These are phyloP conservation scores for Diaporthe aspalathi DNA, from an alignment of 2,329 filamentous ascomycete genomes.

Conservation along the genomic window DNA sequence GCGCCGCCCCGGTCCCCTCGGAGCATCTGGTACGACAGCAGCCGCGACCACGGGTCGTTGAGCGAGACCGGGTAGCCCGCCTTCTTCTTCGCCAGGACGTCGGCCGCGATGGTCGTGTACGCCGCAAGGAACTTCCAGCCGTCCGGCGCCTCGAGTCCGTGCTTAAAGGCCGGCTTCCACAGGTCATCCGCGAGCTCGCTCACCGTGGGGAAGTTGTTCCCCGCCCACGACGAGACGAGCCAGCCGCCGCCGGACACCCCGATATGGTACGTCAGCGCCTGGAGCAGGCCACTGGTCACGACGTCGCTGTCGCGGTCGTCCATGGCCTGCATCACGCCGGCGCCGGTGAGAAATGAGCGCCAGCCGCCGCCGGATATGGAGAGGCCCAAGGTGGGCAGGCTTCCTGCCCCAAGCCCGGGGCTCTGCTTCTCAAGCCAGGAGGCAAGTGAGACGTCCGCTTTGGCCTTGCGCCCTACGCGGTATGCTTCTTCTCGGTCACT, in stretches of 20 bases:
- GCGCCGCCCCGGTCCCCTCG: conserved; percentile 1
- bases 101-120: conserved; percentile 5
- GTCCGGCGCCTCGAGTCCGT: conserved; percentile 13
- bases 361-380: conserved; percentile 29
- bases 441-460: conserved; percentile 3
- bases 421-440: conserved; percentile 24
- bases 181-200: neutral
- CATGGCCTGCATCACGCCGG: conserved; percentile 28
- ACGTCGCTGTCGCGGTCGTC: conserved; percentile 8
- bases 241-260: conserved; percentile 30
- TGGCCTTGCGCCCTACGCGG: conserved; percentile 4
- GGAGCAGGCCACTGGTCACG: conserved; percentile 16
- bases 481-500: conserved; percentile 24
- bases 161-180: conserved; percentile 1
- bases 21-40: conserved; percentile 32
- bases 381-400: conserved; percentile 16
- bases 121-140: conserved; percentile 13
- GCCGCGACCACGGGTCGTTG: conserved; percentile 5
- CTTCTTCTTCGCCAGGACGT: neutral
- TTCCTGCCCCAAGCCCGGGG: neutral
- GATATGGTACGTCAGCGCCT: conserved; percentile 25
- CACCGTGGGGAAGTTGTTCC: conserved; percentile 28
- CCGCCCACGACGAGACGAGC: conserved; percentile 17
- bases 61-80: conserved; percentile 22
- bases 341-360: conserved; percentile 23